Conservation (phyloP, 805 yeast genomes). For the Blastobotrys attinorum region DNA sequence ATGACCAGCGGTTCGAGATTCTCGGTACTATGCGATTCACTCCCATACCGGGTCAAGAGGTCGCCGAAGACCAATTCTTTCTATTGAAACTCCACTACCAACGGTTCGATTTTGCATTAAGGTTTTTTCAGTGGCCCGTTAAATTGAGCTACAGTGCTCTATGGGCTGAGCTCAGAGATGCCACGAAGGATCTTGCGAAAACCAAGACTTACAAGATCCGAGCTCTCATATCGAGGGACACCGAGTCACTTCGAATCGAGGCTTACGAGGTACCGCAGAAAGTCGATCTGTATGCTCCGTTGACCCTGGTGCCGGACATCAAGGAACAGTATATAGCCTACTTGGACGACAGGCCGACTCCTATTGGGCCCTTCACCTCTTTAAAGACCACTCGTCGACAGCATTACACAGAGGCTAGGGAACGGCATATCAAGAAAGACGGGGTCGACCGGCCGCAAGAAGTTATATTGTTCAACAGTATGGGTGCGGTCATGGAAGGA, state of each 20-base stretch:
- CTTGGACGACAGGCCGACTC: conserved; percentile 45
- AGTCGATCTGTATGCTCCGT: conserved; percentile 25
- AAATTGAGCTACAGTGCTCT: conserved; percentile 38
- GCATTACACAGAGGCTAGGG: conserved; percentile 56
- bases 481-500: conserved; percentile 66
- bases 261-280: conserved; percentile 29
- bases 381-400: conserved; percentile 76
- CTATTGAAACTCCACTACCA: conserved; percentile 56
- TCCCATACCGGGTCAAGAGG: conserved; percentile 33
- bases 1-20: conserved; percentile 40
- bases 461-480: conserved; percentile 59
- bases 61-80: conserved; percentile 40
- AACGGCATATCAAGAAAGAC: conserved; percentile 32
- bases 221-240: conserved; percentile 31
- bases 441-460: conserved; percentile 43
- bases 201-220: conserved; percentile 41
- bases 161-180: conserved; percentile 33
- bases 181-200: conserved; percentile 22
- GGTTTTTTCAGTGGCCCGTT: conserved; percentile 45
- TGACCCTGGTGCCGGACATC: conserved; percentile 7
- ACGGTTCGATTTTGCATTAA: conserved; percentile 47
- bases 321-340: conserved; percentile 49
- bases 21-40: conserved; percentile 72
- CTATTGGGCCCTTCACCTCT: conserved; percentile 70
- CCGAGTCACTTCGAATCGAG: conserved; percentile 33